Evolutionary conservation across 306 rosid species (phyloP).

Genomic region (Astragalus membranaceus): DNA sequence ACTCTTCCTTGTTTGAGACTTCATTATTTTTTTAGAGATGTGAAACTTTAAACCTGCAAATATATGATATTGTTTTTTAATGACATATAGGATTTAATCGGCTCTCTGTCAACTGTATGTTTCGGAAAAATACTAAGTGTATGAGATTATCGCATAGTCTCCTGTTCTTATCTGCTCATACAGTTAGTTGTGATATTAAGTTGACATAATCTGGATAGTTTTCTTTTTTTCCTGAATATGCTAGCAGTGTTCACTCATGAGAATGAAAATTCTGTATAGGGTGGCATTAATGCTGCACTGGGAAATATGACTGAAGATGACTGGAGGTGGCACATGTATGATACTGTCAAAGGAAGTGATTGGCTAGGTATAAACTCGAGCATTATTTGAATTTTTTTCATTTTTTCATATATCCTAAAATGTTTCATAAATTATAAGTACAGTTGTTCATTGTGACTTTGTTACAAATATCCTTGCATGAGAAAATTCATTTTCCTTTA

Average conservation of each 20-base stretch:
- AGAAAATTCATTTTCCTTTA: not conserved
- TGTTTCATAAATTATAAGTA: no score
- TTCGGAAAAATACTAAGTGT: not conserved
- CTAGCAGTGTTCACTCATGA: not conserved
- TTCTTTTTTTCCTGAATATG: not conserved
- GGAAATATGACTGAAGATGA: slow-evolving; percentile 95
- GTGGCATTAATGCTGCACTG: slow-evolving; percentile 93
- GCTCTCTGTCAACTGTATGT: not conserved
- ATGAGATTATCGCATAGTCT: not conserved
- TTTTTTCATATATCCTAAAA: not conserved
- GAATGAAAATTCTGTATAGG: slow-evolving; percentile 34
- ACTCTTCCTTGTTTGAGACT: slow-evolving; percentile 3
- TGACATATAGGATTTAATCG: not conserved
- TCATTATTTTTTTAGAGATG: not conserved
- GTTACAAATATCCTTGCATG: not conserved
- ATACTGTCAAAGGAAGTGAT: slow-evolving; percentile 94
- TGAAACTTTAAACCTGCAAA: not conserved
- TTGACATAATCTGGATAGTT: not conserved
- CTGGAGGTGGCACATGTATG: slow-evolving; percentile 99
- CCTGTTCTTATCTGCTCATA: not conserved
- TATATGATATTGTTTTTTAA: not conserved
- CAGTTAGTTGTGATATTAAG: not conserved
- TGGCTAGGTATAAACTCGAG: slow-evolving; percentile 55
- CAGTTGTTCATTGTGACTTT: not conserved
- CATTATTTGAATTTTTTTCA: not conserved